Percentiles rank a stretch among this genome's conserved stretches.
These are phyloP conservation scores for Chimonanthus salicifolius DNA, from an alignment of 164 flowering plant genomes.

Conservation along the genomic window DNA sequence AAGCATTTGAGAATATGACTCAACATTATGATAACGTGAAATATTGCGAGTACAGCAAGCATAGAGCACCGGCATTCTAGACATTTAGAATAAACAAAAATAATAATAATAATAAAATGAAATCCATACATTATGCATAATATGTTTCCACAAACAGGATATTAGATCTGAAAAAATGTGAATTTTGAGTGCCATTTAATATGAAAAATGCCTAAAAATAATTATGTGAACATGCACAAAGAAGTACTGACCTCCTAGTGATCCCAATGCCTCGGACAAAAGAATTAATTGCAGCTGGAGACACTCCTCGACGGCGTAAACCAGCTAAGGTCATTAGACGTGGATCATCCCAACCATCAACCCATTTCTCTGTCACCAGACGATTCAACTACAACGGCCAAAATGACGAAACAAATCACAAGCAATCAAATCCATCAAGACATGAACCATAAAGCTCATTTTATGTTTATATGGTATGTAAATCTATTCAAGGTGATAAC, in stretches of 20 bases:
- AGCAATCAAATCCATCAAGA: not conserved
- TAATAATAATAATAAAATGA: no score
- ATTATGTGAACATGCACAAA: not conserved
- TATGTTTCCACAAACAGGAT: not conserved
- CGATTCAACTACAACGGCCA: slow-evolving; percentile 58
- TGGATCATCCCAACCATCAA: slow-evolving; percentile 99
- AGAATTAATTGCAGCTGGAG: slow-evolving; percentile 76
- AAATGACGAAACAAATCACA: not conserved
- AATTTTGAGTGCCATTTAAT: no score
- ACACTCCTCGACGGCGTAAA: slow-evolving; percentile 83
- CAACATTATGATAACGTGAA: not conserved
- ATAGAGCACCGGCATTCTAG: not conserved
- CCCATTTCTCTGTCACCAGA: slow-evolving; percentile 84
- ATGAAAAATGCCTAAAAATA: not conserved
- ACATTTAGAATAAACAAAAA: not conserved
- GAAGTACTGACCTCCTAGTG: slow-evolving; percentile 66
- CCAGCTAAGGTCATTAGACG: slow-evolving; percentile 98
- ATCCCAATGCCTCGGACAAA: slow-evolving; percentile 94
- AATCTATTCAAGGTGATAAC: slow-evolving; percentile 8
- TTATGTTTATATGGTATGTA: not conserved
- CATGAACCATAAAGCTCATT: not conserved
- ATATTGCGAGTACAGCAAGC: not conserved
- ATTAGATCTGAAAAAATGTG: no score
- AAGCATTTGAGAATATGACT: no score
- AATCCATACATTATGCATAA: not conserved